Percentiles rank a stretch among this genome's conserved stretches.
phyloP scores from a whole-genome alignment of 139 green algal species.

The Micractinium sp. region DNA sequence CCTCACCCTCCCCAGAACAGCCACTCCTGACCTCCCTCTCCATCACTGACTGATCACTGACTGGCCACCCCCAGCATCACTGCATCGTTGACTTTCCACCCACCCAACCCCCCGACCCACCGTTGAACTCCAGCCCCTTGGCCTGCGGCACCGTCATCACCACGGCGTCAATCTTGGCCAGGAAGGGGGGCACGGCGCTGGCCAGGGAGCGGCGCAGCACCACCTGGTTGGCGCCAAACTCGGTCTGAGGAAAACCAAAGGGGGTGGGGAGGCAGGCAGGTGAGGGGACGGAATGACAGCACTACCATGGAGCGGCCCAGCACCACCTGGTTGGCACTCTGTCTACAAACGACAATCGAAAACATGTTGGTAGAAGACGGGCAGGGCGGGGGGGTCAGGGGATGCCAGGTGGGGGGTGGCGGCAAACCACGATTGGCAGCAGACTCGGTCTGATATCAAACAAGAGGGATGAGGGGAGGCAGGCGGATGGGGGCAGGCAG shows the following conservation, averaged over 20 bases:
- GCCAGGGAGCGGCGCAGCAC: conserved; percentile 67
- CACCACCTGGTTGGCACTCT: too few species aligned
- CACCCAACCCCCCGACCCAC: not conserved
- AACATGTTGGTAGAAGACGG: too few species aligned
- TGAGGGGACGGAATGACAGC: not conserved
- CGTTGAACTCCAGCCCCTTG: conserved; percentile 78
- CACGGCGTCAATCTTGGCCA: conserved; percentile 15
- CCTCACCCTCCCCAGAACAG: too few species aligned
- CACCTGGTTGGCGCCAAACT: conserved; percentile 86
- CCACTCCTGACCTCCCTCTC: not conserved
- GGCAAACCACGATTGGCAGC: too few species aligned
- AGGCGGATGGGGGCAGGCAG: too few species aligned
- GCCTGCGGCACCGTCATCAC: conserved; percentile 69
- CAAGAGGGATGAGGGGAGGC: too few species aligned
- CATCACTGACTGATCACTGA: too few species aligned
- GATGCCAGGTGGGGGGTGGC: too few species aligned
- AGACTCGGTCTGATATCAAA: too few species aligned
- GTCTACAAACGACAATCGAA: too few species aligned
- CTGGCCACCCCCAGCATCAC: not conserved
- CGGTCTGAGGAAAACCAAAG: conserved; percentile 51
- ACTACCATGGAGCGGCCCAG: not conserved
- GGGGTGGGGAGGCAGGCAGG: not conserved
- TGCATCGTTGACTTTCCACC: too few species aligned
- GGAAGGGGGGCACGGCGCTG: conserved; percentile 2
- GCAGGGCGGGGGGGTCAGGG: too few species aligned